phyloP scores from a whole-genome alignment of 2,329 filamentous ascomycete genomes.

The Hyphodiscus sp. region DNA sequence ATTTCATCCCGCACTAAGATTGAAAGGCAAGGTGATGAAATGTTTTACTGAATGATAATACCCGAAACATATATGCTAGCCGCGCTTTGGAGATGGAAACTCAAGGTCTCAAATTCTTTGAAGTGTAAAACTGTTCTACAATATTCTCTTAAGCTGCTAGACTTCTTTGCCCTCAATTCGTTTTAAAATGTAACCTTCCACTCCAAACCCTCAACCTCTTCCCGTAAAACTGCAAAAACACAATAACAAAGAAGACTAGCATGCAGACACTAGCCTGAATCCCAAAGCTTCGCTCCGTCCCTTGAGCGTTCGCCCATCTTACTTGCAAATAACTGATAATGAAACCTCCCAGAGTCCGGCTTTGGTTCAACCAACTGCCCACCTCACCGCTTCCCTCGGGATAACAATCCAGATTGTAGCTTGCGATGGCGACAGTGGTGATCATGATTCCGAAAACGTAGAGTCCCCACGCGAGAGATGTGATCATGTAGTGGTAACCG shows the following conservation, averaged over 20 bases:
- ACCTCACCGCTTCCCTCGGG: conserved; percentile 49
- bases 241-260: conserved; percentile 31
- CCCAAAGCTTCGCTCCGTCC: conserved; percentile 39
- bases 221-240: conserved; percentile 33
- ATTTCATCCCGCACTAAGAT: too few relatives aligned
- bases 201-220: conserved; percentile 33
- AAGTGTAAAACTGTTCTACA: too few relatives aligned
- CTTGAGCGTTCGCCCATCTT: conserved; percentile 39
- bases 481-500: conserved; percentile 46
- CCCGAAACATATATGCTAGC: too few relatives aligned
- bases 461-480: conserved; percentile 43
- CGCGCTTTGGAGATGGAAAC: too few relatives aligned
- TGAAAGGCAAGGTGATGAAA: too few relatives aligned
- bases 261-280: conserved; percentile 39
- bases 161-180: conserved; percentile 6
- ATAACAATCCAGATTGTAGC: conserved; percentile 48
- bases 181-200: conserved; percentile 32
- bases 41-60: too few relatives aligned
- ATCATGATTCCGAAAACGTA: conserved; percentile 52
- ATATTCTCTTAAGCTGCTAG: too few relatives aligned
- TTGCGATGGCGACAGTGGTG: conserved; percentile 43
- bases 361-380: conserved; percentile 45
- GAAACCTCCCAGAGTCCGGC: conserved; percentile 43
- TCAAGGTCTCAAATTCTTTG: too few relatives aligned
- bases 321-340: conserved; percentile 45